Evolutionary conservation across 139 green algal species (phyloP).

Genomic region (Marvania coccoides): DNA sequence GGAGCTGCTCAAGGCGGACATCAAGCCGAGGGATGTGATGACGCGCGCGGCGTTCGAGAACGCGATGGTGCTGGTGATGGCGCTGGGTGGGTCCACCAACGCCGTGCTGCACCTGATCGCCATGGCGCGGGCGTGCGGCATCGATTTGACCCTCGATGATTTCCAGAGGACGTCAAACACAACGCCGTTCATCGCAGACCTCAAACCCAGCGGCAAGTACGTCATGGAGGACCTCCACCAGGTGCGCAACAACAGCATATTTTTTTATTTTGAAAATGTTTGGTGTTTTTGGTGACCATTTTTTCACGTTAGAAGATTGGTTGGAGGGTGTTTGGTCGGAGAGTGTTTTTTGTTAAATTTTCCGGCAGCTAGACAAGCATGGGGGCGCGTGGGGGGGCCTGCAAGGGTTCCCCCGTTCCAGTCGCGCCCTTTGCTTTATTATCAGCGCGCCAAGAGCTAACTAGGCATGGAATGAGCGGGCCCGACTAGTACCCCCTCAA

Average conservation of each 20-base stretch:
- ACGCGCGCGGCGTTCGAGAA: constrained; percentile 92
- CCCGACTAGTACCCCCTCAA: no score
- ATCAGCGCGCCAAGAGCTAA: no score
- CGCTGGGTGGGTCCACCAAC: constrained; percentile 92
- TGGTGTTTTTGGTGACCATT: no score
- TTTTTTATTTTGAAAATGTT: background rate
- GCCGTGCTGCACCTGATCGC: constrained; percentile 85
- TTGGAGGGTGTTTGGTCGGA: background rate
- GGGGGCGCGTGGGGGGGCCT: no score
- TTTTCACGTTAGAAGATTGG: background rate
- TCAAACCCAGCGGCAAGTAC: constrained; percentile 93
- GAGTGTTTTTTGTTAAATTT: no score
- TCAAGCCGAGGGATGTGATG: constrained; percentile 97
- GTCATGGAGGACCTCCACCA: constrained; percentile 99
- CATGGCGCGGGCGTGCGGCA: constrained; percentile 63
- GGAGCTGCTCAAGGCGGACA: constrained; percentile 77
- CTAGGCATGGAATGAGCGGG: no score
- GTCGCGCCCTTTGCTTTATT: no score
- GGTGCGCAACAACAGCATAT: constrained; percentile 25
- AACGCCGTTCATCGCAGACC: constrained; percentile 91
- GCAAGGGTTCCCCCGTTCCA: no score
- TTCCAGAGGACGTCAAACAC: constrained; percentile 86
- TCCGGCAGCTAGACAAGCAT: no score
- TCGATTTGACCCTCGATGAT: constrained; percentile 87
- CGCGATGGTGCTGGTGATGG: constrained; percentile 88